A percentile compares a stretch with the other conserved stretches of the same genome.
phyloP scores from a whole-genome alignment of 768 basidiomycete species.

The Filobasidium wieringae region DNA sequence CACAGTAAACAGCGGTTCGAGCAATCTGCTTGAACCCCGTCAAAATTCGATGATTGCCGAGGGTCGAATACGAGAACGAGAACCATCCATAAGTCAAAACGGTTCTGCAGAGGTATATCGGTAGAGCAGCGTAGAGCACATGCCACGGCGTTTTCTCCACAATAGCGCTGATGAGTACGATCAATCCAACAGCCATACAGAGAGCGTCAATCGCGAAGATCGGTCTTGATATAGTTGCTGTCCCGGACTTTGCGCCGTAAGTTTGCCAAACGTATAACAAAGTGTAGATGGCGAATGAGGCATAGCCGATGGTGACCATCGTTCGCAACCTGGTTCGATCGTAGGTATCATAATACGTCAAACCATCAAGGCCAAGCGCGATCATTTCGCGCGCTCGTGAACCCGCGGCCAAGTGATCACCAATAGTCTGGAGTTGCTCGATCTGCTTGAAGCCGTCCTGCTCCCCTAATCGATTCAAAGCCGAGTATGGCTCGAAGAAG shows the following conservation, averaged over 20 bases:
- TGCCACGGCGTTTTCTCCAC: slow-evolving; percentile 60
- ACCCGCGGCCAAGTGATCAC: neutral
- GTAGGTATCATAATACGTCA: slow-evolving; percentile 42
- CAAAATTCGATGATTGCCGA: neutral
- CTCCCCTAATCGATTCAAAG: neutral
- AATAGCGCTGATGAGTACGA: slow-evolving; percentile 45
- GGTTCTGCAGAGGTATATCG: slow-evolving; percentile 62
- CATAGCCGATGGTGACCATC: slow-evolving; percentile 61
- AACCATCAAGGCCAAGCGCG: neutral
- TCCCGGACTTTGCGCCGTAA: neutral
- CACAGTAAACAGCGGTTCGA: neutral
- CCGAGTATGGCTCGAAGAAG: neutral
- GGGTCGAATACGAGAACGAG: neutral
- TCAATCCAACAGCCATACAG: slow-evolving; percentile 32
- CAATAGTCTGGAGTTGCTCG: too few species aligned
- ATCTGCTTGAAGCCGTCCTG: neutral
- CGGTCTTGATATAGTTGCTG: neutral
- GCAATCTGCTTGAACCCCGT: neutral
- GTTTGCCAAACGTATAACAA: neutral
- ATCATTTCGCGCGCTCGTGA: neutral
- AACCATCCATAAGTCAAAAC: slow-evolving; percentile 32
- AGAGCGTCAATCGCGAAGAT: neutral
- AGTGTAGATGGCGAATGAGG: slow-evolving; percentile 55
- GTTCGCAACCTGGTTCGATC: slow-evolving; percentile 59
- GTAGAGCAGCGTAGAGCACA: slow-evolving; percentile 63